Percentiles rank a stretch among this genome's conserved stretches.
Conservation (phyloP, 495 filamentous ascomycete genomes). For the Daldinia childiae region DNA sequence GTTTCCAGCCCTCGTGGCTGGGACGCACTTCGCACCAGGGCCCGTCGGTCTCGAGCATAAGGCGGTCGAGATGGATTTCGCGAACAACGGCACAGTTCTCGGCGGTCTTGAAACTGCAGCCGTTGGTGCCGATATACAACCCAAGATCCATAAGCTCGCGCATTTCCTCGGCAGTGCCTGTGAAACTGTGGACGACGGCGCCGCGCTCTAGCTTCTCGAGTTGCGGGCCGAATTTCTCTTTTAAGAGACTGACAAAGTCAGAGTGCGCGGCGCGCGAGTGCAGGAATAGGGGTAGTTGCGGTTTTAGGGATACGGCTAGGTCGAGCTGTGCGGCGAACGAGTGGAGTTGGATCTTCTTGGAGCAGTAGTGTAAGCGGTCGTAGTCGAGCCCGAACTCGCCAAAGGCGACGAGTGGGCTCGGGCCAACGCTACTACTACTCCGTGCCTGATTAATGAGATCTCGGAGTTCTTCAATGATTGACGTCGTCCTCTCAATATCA, state of each 20-base stretch:
- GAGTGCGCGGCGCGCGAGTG: slow-evolving; percentile 85
- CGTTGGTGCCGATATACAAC: slow-evolving; percentile 87
- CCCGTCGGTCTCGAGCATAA: slow-evolving; percentile 95
- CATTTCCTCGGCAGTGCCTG: slow-evolving; percentile 86
- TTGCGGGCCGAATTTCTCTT: slow-evolving; percentile 53
- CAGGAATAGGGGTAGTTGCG: slow-evolving; percentile 87
- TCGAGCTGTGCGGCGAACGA: slow-evolving; percentile 84
- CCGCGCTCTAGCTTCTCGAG: slow-evolving; percentile 69
- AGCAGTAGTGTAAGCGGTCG: slow-evolving; percentile 82
- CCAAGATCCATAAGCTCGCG: slow-evolving; percentile 75
- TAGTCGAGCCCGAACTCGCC: slow-evolving; percentile 98
- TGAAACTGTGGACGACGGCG: slow-evolving; percentile 91
- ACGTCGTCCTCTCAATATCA: slow-evolving; percentile 46
- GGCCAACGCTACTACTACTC: slow-evolving; percentile 54
- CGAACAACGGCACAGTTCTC: slow-evolving; percentile 86
- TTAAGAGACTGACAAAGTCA: slow-evolving; percentile 77
- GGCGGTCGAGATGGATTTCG: slow-evolving; percentile 72
- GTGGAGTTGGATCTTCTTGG: slow-evolving; percentile 78
- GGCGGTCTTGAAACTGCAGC: slow-evolving; percentile 90
- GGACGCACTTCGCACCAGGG: slow-evolving; percentile 83
- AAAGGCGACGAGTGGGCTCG: slow-evolving; percentile 73
- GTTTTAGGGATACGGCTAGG: slow-evolving; percentile 69
- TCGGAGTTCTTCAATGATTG: slow-evolving; percentile 68
- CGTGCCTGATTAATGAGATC: slow-evolving; percentile 57
- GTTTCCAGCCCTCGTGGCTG: slow-evolving; percentile 69